These are phyloP conservation scores for Rhinocladiella similis DNA, from an alignment of 2,329 filamentous ascomycete genomes.

Conservation along the genomic window DNA sequence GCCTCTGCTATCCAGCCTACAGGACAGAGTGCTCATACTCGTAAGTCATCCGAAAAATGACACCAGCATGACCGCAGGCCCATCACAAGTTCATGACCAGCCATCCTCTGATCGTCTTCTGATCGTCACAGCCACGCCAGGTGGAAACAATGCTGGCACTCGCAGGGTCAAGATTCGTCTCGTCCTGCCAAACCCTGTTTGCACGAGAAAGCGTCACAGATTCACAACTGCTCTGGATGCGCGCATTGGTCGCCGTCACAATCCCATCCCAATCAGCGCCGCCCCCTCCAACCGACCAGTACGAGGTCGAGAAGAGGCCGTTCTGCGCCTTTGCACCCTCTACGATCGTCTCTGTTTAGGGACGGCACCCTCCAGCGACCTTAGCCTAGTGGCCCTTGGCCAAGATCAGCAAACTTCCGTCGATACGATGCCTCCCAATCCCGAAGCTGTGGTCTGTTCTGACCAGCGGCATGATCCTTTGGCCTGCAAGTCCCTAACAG, in stretches of 20 bases:
- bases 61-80: neutral
- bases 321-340: neutral
- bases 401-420: constrained; percentile 1
- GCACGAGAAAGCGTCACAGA: constrained; percentile 8
- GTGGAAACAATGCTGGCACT: constrained; percentile 3
- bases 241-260: constrained; percentile 18
- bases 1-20: no score
- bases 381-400: neutral
- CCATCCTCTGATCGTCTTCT: no score
- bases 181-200: constrained; percentile 4
- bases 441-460: neutral
- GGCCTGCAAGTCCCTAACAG: neutral
- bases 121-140: neutral
- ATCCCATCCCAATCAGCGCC: constrained; percentile 15
- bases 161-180: constrained; percentile 5
- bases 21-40: no score
- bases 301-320: constrained; percentile 2
- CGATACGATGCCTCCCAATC: neutral
- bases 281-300: constrained; percentile 11
- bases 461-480: neutral
- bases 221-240: constrained; percentile 21
- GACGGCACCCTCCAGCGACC: neutral
- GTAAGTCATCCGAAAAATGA: neutral
- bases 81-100: no score
- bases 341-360: neutral